These are phyloP conservation scores for Cladosporium sphaerospermum DNA, from an alignment of 2,329 filamentous ascomycete genomes.

Conservation along the genomic window DNA sequence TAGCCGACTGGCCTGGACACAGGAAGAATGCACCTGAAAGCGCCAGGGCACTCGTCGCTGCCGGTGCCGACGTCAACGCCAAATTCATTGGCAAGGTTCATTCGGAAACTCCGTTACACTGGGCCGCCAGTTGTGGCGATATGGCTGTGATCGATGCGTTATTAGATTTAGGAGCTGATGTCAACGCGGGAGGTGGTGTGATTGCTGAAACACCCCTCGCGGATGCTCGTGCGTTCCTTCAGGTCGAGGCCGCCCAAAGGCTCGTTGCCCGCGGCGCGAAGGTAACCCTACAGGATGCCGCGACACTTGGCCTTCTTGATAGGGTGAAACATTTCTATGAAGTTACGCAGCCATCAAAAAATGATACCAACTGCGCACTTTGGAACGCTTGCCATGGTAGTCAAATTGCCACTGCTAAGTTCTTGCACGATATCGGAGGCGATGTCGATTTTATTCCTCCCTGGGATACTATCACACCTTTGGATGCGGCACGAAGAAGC, in stretches of 20 bases:
- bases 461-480: background rate
- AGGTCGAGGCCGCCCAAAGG: background rate
- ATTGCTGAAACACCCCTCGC: constrained; percentile 1
- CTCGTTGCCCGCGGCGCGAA: background rate
- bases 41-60: background rate
- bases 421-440: background rate
- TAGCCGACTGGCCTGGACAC: background rate
- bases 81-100: background rate
- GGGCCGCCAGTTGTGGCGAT: background rate
- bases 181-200: background rate
- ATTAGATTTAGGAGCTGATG: background rate
- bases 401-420: background rate
- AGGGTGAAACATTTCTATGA: background rate
- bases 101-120: constrained; percentile 1
- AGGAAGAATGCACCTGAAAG: background rate
- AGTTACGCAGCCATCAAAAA: background rate
- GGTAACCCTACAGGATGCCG: background rate
- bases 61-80: constrained; percentile 3
- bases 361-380: background rate
- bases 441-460: background rate
- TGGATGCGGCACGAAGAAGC: background rate
- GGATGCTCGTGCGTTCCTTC: constrained; percentile 2
- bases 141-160: constrained; percentile 1
- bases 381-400: constrained; percentile 3
- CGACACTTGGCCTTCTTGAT: background rate